Evolutionary conservation across 2,329 filamentous ascomycete species (phyloP).

Genomic region (Monosporascus sp.): DNA sequence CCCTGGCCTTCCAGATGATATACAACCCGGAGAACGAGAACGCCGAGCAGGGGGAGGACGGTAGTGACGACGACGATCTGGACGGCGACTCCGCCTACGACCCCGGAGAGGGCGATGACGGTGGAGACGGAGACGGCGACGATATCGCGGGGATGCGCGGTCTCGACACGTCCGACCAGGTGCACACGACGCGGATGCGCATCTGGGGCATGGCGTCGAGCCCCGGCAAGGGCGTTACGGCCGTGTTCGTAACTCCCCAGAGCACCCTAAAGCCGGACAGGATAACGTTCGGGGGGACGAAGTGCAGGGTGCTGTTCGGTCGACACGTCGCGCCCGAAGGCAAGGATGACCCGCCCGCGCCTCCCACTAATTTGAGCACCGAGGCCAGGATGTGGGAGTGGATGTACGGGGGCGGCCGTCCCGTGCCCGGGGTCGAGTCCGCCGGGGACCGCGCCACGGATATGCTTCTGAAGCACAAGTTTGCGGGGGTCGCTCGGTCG

Average conservation of each 20-base stretch:
- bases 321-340: constrained; percentile 12
- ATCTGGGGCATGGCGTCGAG: constrained; percentile 50
- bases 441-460: constrained; percentile 2
- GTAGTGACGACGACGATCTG: constrained; percentile 14
- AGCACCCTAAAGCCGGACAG: constrained; percentile 45
- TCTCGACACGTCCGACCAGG: constrained; percentile 31
- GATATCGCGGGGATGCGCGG: constrained; percentile 16
- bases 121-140: constrained; percentile 12
- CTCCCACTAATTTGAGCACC: constrained; percentile 36
- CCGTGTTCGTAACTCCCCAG: constrained; percentile 44
- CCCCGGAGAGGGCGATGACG: constrained; percentile 15
- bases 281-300: constrained; percentile 29
- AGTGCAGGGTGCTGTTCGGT: constrained; percentile 34
- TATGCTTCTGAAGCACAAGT: constrained; percentile 29
- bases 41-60: constrained; percentile 16
- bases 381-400: constrained; percentile 53
- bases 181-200: constrained; percentile 44
- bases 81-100: constrained; percentile 21
- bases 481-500: constrained; percentile 27
- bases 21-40: constrained; percentile 27
- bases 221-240: constrained; percentile 46
- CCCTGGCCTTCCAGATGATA: constrained; percentile 33
- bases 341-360: neutral
- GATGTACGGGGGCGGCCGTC: constrained; percentile 50
- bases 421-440: constrained; percentile 35